Evolutionary conservation across 257 asterid species (phyloP).

Genomic region (Phtheirospermum japonicum): DNA sequence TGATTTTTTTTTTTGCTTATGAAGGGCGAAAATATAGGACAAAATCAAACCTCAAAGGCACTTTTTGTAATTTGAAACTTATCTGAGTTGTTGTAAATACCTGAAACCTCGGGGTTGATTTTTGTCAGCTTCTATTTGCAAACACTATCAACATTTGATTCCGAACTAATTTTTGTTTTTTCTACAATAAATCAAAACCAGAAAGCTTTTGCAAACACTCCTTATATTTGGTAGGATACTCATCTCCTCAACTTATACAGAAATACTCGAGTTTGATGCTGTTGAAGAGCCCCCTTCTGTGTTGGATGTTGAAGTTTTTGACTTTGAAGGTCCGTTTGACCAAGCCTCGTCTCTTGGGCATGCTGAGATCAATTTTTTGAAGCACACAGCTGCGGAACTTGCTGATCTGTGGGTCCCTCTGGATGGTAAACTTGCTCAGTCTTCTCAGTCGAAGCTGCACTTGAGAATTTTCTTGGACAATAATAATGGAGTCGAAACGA

Average conservation of each 20-base stretch:
- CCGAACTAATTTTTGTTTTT: background rate
- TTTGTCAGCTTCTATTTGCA: background rate
- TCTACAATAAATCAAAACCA: background rate
- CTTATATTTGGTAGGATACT: slow-evolving; percentile 13
- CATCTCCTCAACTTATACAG: slow-evolving; percentile 39
- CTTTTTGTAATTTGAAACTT: no score
- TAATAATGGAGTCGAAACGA: slow-evolving; percentile 82
- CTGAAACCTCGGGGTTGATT: no score
- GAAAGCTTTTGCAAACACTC: background rate
- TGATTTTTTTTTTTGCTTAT: no score
- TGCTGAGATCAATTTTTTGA: slow-evolving; percentile 83
- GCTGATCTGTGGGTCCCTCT: slow-evolving; percentile 92
- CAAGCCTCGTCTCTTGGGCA: slow-evolving; percentile 76
- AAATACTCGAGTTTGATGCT: slow-evolving; percentile 92
- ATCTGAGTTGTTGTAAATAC: no score
- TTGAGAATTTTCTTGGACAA: slow-evolving; percentile 81
- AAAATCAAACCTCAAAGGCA: no score
- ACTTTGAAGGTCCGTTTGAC: slow-evolving; percentile 85
- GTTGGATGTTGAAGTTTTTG: slow-evolving; percentile 75
- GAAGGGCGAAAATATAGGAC: no score
- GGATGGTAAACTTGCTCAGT: slow-evolving; percentile 75
- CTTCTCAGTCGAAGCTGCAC: slow-evolving; percentile 78
- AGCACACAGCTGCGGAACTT: slow-evolving; percentile 72
- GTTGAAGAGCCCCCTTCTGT: slow-evolving; percentile 90
- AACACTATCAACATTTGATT: slow-evolving; percentile 1